phyloP scores from a whole-genome alignment of 31 red algal species.

The Bonnemaisonia californica region DNA sequence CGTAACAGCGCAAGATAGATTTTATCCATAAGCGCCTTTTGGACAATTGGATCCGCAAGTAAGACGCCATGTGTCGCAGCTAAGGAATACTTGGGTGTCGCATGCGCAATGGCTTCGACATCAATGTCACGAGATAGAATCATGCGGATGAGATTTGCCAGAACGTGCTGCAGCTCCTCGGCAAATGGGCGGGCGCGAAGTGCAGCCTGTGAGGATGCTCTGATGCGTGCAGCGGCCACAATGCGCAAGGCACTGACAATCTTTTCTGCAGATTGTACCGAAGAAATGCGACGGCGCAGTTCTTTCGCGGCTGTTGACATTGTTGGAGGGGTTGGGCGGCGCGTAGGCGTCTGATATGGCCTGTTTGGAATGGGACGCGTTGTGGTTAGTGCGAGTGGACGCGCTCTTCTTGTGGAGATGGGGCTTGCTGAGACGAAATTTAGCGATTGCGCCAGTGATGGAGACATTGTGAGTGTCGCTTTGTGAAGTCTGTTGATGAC shows the following conservation, averaged over 20 bases:
- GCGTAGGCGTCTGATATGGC: too few species aligned
- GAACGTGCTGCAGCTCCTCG: constrained; percentile 47
- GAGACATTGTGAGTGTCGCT: too few species aligned
- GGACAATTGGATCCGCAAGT: constrained; percentile 43
- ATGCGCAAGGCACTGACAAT: constrained; percentile 68
- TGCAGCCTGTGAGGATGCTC: constrained; percentile 46
- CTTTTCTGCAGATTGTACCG: constrained; percentile 67
- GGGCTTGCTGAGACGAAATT: neutral
- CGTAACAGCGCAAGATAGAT: constrained; percentile 38
- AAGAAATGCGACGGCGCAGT: constrained; percentile 68
- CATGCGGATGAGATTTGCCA: constrained; percentile 43
- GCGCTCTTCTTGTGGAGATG: neutral
- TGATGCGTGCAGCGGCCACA: constrained; percentile 76
- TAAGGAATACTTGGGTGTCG: constrained; percentile 24
- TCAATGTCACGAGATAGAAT: constrained; percentile 42
- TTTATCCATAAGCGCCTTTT: constrained; percentile 55
- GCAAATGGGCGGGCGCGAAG: constrained; percentile 76
- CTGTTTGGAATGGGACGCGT: too few species aligned
- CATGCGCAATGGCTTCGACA: constrained; percentile 44
- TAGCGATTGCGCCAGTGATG: constrained; percentile 2
- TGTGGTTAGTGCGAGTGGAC: too few species aligned
- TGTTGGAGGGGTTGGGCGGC: neutral
- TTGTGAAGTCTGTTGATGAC: too few species aligned
- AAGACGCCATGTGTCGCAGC: constrained; percentile 15
- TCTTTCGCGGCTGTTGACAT: constrained; percentile 56